These are phyloP conservation scores for Aspergillus sp. DNA, from an alignment of 2,329 filamentous ascomycete genomes.

Conservation along the genomic window DNA sequence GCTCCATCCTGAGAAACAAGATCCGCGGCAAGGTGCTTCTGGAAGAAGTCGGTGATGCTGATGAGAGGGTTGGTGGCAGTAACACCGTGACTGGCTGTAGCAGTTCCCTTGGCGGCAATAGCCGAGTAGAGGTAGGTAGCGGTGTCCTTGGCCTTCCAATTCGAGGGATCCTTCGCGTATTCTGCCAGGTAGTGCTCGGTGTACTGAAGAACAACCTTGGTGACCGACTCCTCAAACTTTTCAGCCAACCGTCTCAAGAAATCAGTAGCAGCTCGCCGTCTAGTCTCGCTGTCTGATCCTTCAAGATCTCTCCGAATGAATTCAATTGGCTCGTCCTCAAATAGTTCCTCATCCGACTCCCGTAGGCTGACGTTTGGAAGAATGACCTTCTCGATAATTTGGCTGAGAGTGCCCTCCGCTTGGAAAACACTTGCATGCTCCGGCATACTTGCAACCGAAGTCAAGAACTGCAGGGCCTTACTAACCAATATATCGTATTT, in stretches of 20 bases:
- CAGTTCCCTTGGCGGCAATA: constrained; percentile 82
- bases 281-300: constrained; percentile 90
- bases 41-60: constrained; percentile 90
- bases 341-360: constrained; percentile 90
- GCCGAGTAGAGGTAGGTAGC: constrained; percentile 95
- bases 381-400: constrained; percentile 93
- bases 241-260: constrained; percentile 85
- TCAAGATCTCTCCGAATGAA: constrained; percentile 94
- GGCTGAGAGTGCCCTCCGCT: constrained; percentile 66
- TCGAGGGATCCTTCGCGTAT: constrained; percentile 62
- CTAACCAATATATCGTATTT: constrained; percentile 94
- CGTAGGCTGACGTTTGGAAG: constrained; percentile 85
- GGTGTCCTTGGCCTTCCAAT: constrained; percentile 97
- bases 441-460: constrained; percentile 71
- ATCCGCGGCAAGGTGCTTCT: constrained; percentile 85
- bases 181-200: constrained; percentile 74
- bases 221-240: constrained; percentile 79
- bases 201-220: constrained; percentile 78
- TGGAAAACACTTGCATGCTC: constrained; percentile 82
- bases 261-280: constrained; percentile 85
- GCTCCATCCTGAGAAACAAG: constrained; percentile 62
- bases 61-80: constrained; percentile 82
- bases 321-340: constrained; percentile 98
- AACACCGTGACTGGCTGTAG: constrained; percentile 82
- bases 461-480: constrained; percentile 89